These are phyloP conservation scores for Metarhizium anisopliae DNA, from an alignment of 2,329 filamentous ascomycete genomes.

Conservation along the genomic window DNA sequence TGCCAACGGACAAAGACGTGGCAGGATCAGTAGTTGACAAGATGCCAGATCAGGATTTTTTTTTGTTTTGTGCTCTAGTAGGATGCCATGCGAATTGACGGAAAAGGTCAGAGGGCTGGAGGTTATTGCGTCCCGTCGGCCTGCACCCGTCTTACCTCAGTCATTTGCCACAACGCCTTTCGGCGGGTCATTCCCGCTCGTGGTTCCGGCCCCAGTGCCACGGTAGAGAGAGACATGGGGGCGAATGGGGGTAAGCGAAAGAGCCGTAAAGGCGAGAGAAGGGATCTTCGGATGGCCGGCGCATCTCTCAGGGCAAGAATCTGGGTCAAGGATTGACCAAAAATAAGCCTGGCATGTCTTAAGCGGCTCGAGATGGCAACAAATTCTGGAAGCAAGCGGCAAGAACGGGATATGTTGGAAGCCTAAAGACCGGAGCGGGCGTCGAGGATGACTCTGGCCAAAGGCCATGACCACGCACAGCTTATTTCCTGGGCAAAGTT, in stretches of 20 bases:
- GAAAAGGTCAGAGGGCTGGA: neutral
- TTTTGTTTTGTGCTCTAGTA: no score
- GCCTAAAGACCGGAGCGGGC: neutral
- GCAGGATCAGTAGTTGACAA: neutral
- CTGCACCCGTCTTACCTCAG: neutral
- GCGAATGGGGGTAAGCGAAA: neutral
- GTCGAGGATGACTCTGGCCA: neutral
- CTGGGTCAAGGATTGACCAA: neutral
- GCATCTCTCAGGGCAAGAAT: neutral
- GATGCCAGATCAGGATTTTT: no score
- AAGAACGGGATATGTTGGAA: neutral
- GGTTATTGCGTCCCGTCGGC: neutral
- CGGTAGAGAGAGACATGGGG: neutral
- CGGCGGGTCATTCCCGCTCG: constrained; percentile 4
- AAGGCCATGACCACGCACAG: neutral
- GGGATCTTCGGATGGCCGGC: neutral
- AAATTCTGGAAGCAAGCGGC: neutral
- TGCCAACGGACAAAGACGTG: constrained; percentile 1
- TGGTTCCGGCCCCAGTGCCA: neutral
- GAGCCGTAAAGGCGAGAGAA: neutral
- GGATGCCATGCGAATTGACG: neutral
- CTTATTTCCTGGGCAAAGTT: neutral
- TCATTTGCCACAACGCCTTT: constrained; percentile 4
- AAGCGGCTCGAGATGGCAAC: neutral
- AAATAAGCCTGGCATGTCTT: neutral